phyloP scores from a whole-genome alignment of 495 filamentous ascomycete genomes.

The Echria macrotheca region DNA sequence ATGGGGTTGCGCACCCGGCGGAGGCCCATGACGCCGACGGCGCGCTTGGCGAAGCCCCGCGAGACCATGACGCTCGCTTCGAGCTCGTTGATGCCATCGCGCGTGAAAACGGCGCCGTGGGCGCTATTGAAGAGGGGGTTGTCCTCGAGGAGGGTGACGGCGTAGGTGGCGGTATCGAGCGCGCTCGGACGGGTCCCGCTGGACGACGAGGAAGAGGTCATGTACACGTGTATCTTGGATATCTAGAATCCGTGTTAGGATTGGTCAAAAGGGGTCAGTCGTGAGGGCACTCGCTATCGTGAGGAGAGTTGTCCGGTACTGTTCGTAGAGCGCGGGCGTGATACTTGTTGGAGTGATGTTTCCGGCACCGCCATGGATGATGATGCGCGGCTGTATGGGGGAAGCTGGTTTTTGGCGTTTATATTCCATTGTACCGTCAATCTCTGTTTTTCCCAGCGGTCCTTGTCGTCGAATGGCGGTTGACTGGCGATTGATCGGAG shows the following conservation, averaged over 20 bases:
- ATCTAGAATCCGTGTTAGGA: slow-evolving; percentile 18
- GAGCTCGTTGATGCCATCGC: slow-evolving; percentile 75
- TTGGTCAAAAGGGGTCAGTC: background rate
- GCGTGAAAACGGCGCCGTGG: slow-evolving; percentile 80
- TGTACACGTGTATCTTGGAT: slow-evolving; percentile 31
- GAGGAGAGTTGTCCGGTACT: slow-evolving; percentile 60
- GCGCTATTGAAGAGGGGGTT: slow-evolving; percentile 81
- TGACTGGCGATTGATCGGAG: no score
- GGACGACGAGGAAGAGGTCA: slow-evolving; percentile 22
- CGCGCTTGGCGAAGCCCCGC: slow-evolving; percentile 64
- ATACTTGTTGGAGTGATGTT: slow-evolving; percentile 68
- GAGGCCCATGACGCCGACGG: slow-evolving; percentile 68
- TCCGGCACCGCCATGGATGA: slow-evolving; percentile 87
- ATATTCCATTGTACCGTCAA: slow-evolving; percentile 24
- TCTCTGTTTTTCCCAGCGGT: no score
- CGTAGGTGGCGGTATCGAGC: slow-evolving; percentile 67
- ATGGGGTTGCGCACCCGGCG: slow-evolving; percentile 74
- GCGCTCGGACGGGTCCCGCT: slow-evolving; percentile 38
- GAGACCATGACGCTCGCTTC: slow-evolving; percentile 91
- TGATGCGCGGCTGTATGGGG: slow-evolving; percentile 55
- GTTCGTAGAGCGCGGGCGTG: slow-evolving; percentile 51
- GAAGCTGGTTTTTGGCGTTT: slow-evolving; percentile 14
- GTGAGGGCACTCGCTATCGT: slow-evolving; percentile 39
- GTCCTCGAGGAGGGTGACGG: slow-evolving; percentile 73
- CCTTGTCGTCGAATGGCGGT: no score